Evolutionary conservation across 768 basidiomycete species (phyloP), one percentile per base, ranked within the genome.

Genomic region (Kwoniella heveanensis): DNA sequence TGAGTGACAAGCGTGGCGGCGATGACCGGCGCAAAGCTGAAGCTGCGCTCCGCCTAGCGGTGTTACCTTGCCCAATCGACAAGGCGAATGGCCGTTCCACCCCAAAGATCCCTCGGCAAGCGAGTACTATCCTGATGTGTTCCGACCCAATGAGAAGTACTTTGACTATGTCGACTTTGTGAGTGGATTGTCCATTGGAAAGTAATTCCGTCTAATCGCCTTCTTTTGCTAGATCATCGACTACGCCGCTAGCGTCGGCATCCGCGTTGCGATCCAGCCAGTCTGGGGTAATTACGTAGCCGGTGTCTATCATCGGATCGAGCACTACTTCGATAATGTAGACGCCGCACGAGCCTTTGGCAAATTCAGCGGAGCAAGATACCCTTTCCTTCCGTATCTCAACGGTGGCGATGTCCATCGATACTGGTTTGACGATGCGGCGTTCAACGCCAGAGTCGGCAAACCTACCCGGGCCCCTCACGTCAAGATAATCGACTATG

Each of bases 231-330:
- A 53, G 52, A 27, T 53, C 1, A 29, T 53, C 27, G 27, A 53
- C 52, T 53, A 53, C 54, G 54, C 67, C 22, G 54, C 62, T 10
- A 30, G 26, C 21, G 50, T 65, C 9, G 67, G 60, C 15, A 57
- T 68, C 25, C 32, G 36, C 0, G 19, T 68, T 13, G 32, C 30
- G 5, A 47, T 66, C 27, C 56, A 59, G 6, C 68, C 68, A 2
- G 57, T 64, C 13, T 69, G 68, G 68, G 56, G 55, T 1, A 49
- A 59, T n/a, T 69, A 69, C 39, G 27, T 69, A 15, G 65, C 60
- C 27, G 60, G 64, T 15, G 65, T 65, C 13, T 56, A 66, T 29
- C 59, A 69, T 53, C 47, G 49, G 21, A 53, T 29, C 22, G 51
- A 25, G 51, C 68, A 19, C 15, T 66, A 27, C 22, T 69, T 26